Conservation (phyloP, 441 rosid species). For the Corymbia citriodora region DNA sequence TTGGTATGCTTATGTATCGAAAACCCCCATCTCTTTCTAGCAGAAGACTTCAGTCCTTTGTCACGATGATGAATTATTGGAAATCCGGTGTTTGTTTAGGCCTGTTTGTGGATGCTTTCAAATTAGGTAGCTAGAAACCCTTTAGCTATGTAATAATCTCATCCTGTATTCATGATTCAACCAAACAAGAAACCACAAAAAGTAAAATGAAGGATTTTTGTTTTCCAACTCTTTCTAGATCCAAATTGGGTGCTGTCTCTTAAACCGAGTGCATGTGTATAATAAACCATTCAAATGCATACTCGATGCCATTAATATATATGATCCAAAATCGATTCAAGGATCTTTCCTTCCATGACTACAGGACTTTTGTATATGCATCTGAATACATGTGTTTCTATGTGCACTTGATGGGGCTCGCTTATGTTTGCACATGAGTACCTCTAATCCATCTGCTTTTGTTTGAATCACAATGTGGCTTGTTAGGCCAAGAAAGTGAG, state of each 20-base stretch:
- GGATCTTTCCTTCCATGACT: not conserved
- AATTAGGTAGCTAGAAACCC: slow-evolving; percentile 61
- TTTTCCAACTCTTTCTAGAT: not conserved
- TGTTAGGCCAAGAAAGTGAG: not conserved
- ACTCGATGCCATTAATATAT: not conserved
- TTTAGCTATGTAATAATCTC: not conserved
- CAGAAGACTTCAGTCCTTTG: slow-evolving; percentile 64
- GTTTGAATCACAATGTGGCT: not conserved
- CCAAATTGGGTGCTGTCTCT: not conserved
- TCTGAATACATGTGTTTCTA: not conserved
- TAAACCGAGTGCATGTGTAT: not conserved
- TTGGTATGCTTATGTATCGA: slow-evolving; percentile 85
- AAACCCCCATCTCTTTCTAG: slow-evolving; percentile 39
- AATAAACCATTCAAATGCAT: not conserved
- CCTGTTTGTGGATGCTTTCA: slow-evolving; percentile 96
- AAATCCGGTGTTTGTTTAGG: slow-evolving; percentile 97
- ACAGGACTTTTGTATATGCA: not conserved
- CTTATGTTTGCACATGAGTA: not conserved
- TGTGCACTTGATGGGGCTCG: not conserved
- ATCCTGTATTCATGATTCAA: not conserved
- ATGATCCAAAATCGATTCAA: not conserved
- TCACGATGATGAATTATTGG: slow-evolving; percentile 85
- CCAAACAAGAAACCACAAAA: not conserved
- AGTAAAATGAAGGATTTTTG: not conserved
- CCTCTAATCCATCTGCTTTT: not conserved